Conservation (phyloP, 257 asterid species). For the Ilex asprella region DNA sequence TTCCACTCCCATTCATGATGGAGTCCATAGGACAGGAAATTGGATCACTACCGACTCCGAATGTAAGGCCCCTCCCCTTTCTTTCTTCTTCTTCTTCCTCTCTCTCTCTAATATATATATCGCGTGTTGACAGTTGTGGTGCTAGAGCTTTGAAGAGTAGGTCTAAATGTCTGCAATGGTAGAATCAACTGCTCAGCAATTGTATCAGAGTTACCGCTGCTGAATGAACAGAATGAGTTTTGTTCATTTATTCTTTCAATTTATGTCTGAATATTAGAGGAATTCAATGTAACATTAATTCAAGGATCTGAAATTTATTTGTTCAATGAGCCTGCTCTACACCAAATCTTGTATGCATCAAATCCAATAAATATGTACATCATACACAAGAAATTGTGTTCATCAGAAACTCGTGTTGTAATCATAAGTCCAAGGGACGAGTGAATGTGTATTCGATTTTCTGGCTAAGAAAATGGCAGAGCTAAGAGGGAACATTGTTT, state of each 20-base stretch:
- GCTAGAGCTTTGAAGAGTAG: slow-evolving; percentile 51
- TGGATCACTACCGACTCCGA: slow-evolving; percentile 90
- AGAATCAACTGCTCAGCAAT: neutral
- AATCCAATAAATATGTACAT: too few relatives aligned
- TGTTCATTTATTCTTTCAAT: neutral
- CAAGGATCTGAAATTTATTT: slow-evolving; percentile 14
- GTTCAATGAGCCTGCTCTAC: neutral
- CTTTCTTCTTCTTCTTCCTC: neutral
- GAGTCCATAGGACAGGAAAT: slow-evolving; percentile 34
- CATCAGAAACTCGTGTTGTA: too few relatives aligned
- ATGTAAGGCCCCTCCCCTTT: slow-evolving; percentile 32
- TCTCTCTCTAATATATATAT: neutral
- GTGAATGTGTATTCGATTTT: too few relatives aligned
- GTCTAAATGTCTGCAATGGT: neutral
- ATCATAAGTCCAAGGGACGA: too few relatives aligned
- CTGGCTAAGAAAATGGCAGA: too few relatives aligned
- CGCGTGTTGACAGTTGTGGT: slow-evolving; percentile 50
- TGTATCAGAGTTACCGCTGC: slow-evolving; percentile 1
- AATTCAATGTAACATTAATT: slow-evolving; percentile 2
- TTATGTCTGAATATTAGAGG: neutral
- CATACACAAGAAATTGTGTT: too few relatives aligned
- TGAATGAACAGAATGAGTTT: slow-evolving; percentile 3
- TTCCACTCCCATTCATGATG: slow-evolving; percentile 34
- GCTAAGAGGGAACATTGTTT: too few relatives aligned
- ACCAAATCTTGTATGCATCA: too few relatives aligned